Evolutionary conservation across 2,329 filamentous ascomycete genomes (phyloP).

Genomic region (Diaporthe aspalathi): DNA sequence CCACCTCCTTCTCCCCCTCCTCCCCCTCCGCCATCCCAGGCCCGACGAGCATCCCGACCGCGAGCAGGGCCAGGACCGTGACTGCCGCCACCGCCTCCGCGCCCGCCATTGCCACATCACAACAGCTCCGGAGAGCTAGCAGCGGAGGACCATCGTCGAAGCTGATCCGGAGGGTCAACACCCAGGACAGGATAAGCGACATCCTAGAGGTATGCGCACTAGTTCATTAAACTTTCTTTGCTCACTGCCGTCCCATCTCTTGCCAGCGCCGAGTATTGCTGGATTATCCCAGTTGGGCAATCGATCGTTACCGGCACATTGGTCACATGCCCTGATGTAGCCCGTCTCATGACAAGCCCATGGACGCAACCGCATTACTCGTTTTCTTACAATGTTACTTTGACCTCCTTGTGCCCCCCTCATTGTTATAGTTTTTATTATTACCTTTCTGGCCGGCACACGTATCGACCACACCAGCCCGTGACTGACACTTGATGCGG

Average conservation of each 20-base stretch:
- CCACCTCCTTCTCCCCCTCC: background rate
- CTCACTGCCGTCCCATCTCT: background rate
- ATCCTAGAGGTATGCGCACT: slow-evolving; percentile 48
- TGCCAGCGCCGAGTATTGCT: background rate
- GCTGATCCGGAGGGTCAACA: slow-evolving; percentile 43
- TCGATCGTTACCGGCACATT: background rate
- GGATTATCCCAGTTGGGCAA: slow-evolving; percentile 9
- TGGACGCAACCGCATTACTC: background rate
- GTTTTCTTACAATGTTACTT: background rate
- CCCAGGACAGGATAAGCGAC: slow-evolving; percentile 47
- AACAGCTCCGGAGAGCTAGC: slow-evolving; percentile 38
- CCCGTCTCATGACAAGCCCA: background rate
- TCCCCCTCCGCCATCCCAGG: slow-evolving; percentile 3
- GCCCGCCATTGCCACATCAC: slow-evolving; percentile 11
- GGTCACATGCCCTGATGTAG: slow-evolving; percentile 23
- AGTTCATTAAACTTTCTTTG: background rate
- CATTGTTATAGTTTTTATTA: background rate
- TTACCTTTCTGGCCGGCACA: background rate
- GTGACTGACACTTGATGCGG: slow-evolving; percentile 8
- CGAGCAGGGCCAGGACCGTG: slow-evolving; percentile 13
- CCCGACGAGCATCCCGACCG: slow-evolving; percentile 6
- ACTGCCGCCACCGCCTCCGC: slow-evolving; percentile 4
- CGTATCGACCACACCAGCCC: background rate
- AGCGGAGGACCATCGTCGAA: slow-evolving; percentile 32
- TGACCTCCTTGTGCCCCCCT: background rate